A percentile compares a stretch with the other conserved stretches of the same genome.
phyloP scores from a whole-genome alignment of 148 eudicot species.

The Chenopodium quinoa region DNA sequence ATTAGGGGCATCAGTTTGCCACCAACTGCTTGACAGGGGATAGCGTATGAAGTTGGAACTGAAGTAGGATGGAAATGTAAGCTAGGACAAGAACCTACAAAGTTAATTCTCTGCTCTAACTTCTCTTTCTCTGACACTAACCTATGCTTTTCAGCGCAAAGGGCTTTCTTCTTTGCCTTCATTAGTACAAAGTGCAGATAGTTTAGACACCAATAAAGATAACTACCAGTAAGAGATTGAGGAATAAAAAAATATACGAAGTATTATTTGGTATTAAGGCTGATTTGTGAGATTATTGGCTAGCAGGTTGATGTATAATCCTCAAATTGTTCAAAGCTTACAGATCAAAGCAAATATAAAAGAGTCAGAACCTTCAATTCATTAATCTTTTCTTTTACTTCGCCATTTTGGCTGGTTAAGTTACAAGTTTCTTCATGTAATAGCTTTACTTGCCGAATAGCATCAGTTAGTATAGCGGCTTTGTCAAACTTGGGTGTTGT shows the following conservation, averaged over 20 bases:
- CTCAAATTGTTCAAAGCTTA: neutral
- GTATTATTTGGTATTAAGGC: neutral
- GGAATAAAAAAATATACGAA: neutral
- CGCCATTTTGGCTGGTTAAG: constrained; percentile 41
- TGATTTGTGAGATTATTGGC: neutral
- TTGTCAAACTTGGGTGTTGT: constrained; percentile 60
- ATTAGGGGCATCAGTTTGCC: constrained; percentile 53
- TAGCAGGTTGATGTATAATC: neutral
- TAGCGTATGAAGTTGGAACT: constrained; percentile 46
- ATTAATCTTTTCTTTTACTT: constrained; percentile 47
- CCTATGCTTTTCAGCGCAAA: constrained; percentile 60
- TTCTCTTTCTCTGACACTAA: constrained; percentile 53
- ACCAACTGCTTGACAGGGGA: constrained; percentile 44
- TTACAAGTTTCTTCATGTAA: constrained; percentile 47
- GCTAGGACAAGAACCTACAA: constrained; percentile 36
- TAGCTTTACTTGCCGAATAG: constrained; percentile 55
- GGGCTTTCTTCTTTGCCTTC: constrained; percentile 67
- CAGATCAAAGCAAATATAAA: neutral
- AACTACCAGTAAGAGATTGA: neutral
- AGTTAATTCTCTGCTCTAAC: constrained; percentile 46
- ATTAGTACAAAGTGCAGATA: neutral
- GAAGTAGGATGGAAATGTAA: constrained; percentile 46
- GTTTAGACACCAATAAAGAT: neutral
- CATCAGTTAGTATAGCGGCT: constrained; percentile 51
- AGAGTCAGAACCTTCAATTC: constrained; percentile 50